Evolutionary conservation across 169 alveolate genomes (phyloP).

Genomic region (Plasmodium ovale): DNA sequence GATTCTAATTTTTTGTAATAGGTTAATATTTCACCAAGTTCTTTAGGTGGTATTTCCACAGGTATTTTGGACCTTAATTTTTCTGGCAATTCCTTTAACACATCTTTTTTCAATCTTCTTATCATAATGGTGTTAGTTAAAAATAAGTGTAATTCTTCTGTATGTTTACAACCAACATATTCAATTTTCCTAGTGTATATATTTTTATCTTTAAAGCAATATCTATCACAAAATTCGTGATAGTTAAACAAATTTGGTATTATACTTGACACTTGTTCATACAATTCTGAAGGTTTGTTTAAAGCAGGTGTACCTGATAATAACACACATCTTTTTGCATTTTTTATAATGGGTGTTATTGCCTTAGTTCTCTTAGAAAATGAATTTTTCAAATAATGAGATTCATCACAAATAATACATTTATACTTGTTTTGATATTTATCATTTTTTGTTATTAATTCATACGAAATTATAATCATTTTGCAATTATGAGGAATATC

Average conservation of each 20-base stretch:
- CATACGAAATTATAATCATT: slow-evolving; percentile 88
- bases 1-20: slow-evolving; percentile 43
- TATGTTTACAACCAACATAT: slow-evolving; percentile 88
- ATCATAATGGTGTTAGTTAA: slow-evolving; percentile 92
- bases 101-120: slow-evolving; percentile 95
- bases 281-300: slow-evolving; percentile 94
- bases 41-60: slow-evolving; percentile 82
- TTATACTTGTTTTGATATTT: slow-evolving; percentile 76
- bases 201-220: slow-evolving; percentile 84
- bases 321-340: slow-evolving; percentile 91
- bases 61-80: slow-evolving; percentile 94
- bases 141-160: slow-evolving; percentile 89
- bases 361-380: slow-evolving; percentile 93
- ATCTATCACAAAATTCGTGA: slow-evolving; percentile 85
- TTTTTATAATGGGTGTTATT: slow-evolving; percentile 92
- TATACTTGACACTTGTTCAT: slow-evolving; percentile 90
- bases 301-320: slow-evolving; percentile 97
- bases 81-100: slow-evolving; percentile 94
- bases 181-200: slow-evolving; percentile 83
- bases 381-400: slow-evolving; percentile 95
- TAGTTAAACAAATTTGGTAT: slow-evolving; percentile 83
- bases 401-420: slow-evolving; percentile 95
- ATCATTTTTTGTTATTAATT: slow-evolving; percentile 82
- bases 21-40: slow-evolving; percentile 59
- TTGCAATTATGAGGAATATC: slow-evolving; percentile 24